Percentiles rank a stretch among this genome's conserved stretches.
These are phyloP conservation scores for Strigomonas oncopelti DNA, from an alignment of 208 protist genomes.

Conservation along the genomic window DNA sequence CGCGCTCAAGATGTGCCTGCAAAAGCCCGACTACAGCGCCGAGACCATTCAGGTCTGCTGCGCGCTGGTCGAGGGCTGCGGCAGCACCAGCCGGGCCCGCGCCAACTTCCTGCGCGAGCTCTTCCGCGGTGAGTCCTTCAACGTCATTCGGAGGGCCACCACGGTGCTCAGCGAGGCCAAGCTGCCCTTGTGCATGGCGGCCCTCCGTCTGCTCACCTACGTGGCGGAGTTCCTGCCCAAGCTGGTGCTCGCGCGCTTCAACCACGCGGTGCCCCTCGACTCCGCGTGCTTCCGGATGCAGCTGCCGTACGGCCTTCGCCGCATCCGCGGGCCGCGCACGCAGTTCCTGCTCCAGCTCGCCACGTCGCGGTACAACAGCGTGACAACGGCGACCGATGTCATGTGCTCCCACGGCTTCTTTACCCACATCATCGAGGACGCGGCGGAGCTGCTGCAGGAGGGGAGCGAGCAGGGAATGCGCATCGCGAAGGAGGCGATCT, in stretches of 20 bases:
- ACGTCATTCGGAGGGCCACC: slow-evolving; percentile 43
- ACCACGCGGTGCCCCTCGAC: slow-evolving; percentile 62
- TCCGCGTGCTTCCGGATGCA: slow-evolving; percentile 67
- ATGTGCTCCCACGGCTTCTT: slow-evolving; percentile 75
- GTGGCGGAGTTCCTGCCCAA: slow-evolving; percentile 57
- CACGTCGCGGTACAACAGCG: slow-evolving; percentile 23
- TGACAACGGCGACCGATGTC: slow-evolving; percentile 39
- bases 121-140: slow-evolving; percentile 54
- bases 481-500: slow-evolving; percentile 44
- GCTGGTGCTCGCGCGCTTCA: slow-evolving; percentile 69
- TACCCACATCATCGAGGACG: slow-evolving; percentile 81
- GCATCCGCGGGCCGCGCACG: slow-evolving; percentile 55
- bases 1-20: slow-evolving; percentile 44
- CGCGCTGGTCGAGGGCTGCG: slow-evolving; percentile 33
- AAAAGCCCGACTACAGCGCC: slow-evolving; percentile 34
- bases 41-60: slow-evolving; percentile 40
- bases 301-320: slow-evolving; percentile 75
- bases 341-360: slow-evolving; percentile 72
- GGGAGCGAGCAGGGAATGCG: slow-evolving; percentile 53
- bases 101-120: slow-evolving; percentile 44
- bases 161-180: slow-evolving; percentile 48
- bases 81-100: slow-evolving; percentile 19
- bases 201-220: slow-evolving; percentile 55
- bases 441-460: slow-evolving; percentile 78
- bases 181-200: slow-evolving; percentile 36